Base-by-base conservation (phyloP, 768 basidiomycete genomes). In the Chalciporus chontae region DNA sequence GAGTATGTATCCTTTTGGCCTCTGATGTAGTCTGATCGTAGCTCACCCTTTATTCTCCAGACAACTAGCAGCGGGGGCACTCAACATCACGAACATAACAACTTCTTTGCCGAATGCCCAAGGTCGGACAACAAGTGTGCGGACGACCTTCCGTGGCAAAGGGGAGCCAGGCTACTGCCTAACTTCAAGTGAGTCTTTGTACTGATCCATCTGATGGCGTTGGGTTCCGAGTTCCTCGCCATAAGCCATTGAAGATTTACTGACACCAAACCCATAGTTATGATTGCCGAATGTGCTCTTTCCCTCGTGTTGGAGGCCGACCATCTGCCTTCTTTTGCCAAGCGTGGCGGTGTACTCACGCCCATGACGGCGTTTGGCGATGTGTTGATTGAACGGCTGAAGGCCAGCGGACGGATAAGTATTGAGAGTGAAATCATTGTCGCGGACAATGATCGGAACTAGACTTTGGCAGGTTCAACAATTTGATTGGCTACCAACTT, bases 331-430 rank as follows among this genome's bases (percentile, higher is more conserved):
- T 55, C 72, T 1, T 64, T 84, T 7, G 84, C 78, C 4, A 73
- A 71, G 43, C 66, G 73, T 40, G 94, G 93, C 11, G 94, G 94
- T 1, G 69, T 94, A 3, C 71, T 96, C 43, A 97, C 94, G 2
- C 85, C 94, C 0, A 80, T 85, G 67, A 82, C 80, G 4, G 94
- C 89, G 1, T 77, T 95, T 49, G 94, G 93, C 14, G 81, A 88
- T 52, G 79, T 81, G 7, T 66, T 94, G 32, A 71, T 93, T 31
- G 76, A 79, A 55, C 75, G 94, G 17, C 64, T 96, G 53, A 75
- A 78, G 51, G 71, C 69, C 18, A 80, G 76, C 8, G 83, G 80
- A 0, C 64, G 68, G 44, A 78, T 91, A 45, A 67, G 77, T 47
- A 79, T 88, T 55, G 75, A 77, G 29, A 83, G 76, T 55, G 70